Percentiles rank a stretch among this genome's conserved stretches.
phyloP scores from a whole-genome alignment of 305 asterid species.

The Salvia sclarea region DNA sequence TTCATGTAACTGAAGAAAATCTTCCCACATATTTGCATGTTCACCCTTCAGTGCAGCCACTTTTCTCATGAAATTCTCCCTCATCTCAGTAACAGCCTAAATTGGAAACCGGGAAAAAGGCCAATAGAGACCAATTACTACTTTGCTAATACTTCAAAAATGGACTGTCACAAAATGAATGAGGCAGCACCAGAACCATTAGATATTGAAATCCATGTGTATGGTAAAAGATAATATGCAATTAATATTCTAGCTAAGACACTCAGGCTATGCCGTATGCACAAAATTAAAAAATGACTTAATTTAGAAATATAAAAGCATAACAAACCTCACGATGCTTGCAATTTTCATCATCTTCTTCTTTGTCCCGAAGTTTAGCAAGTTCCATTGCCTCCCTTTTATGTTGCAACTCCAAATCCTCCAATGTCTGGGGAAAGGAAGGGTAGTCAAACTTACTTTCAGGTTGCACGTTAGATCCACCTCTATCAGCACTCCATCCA shows the following conservation, averaged over 20 bases:
- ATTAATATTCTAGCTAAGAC: neutral
- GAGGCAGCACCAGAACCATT: slow-evolving; percentile 13
- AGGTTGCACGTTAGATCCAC: slow-evolving; percentile 55
- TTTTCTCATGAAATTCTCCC: slow-evolving; percentile 70
- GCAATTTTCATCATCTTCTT: slow-evolving; percentile 89
- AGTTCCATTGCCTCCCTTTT: slow-evolving; percentile 83
- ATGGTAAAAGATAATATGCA: neutral
- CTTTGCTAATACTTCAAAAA: slow-evolving; percentile 1
- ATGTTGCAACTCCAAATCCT: slow-evolving; percentile 72
- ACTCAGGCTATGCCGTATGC: slow-evolving; percentile 1
- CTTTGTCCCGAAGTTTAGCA: slow-evolving; percentile 82
- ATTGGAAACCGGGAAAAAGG: slow-evolving; percentile 15
- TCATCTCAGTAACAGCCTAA: slow-evolving; percentile 70
- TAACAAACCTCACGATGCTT: slow-evolving; percentile 83
- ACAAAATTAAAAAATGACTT: neutral
- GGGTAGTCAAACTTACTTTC: slow-evolving; percentile 51
- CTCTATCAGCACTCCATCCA: slow-evolving; percentile 69
- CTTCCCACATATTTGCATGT: slow-evolving; percentile 84
- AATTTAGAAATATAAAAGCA: slow-evolving; percentile 5
- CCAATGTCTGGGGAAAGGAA: slow-evolving; percentile 63
- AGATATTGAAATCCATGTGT: neutral
- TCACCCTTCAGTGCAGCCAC: slow-evolving; percentile 53
- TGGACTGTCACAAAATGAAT: slow-evolving; percentile 12
- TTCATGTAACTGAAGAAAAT: slow-evolving; percentile 70
- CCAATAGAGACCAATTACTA: slow-evolving; percentile 24